Base-by-base conservation (phyloP, 176 grass and related monocot genomes). In the Chrysopogon serrulatus region DNA sequence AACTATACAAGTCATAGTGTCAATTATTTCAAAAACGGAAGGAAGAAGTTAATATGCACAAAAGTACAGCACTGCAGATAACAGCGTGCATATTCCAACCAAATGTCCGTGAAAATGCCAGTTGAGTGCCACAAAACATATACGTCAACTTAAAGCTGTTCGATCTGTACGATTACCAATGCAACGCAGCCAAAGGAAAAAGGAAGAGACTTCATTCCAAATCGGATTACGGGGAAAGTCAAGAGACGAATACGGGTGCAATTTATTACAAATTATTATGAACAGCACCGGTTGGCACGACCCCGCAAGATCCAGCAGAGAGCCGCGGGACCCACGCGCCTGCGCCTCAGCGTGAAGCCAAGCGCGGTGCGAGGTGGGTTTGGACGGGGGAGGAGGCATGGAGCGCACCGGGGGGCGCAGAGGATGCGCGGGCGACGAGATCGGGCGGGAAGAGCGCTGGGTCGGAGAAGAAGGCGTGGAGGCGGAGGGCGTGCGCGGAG, bases 401-500 rank as follows among this genome's bases (percentile, higher is more conserved):
- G 40, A 10, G 27, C 39, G 81, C 69, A 91, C 91, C 90, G 36
- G 92, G 82, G 56, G 92, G 85, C 28, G 72, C 74, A 53, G 65
- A 88, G 73, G 84, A 84, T 51, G 90, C 84, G 63, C 91, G 87
- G 28, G 80, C 60, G 32, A 98, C 69, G 43, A 93, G 89, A 71
- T 98, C 92, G 19, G 92, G 92, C 43, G 90, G 92, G 68, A 98
- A 98, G 34, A 82, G 79, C 8, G 73, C 65, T 18, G 88, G 71
- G 34, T 98, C 92, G 5, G 91, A 87, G 88, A 98, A 98, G 92
- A 91, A 95, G 44, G 88, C 65, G 26, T 86, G 93, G 60, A 98
- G 92, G 79, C 95, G 92, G 81, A 98, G 94, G 65, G 90, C 92
- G 42, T 95, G 95, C 17, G 94, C 95, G 15, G 91, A 87, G 71